Evolutionary conservation across 768 basidiomycete genomes (phyloP).

Genomic region (Lanmaoa rubissima): DNA sequence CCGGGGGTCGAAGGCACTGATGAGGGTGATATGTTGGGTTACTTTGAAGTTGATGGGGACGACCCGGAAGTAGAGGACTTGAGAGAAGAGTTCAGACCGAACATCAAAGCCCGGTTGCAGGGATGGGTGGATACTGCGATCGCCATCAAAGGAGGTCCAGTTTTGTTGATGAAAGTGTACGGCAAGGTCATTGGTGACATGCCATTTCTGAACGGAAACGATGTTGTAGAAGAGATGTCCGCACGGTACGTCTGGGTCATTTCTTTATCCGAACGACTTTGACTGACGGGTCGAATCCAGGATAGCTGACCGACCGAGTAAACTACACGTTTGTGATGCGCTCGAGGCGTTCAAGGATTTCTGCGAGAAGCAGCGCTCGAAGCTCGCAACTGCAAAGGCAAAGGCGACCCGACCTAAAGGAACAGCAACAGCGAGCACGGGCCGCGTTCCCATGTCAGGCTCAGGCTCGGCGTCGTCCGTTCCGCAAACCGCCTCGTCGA

Average conservation of each 20-base stretch:
- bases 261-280: background rate
- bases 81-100: constrained; percentile 58
- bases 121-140: constrained; percentile 50
- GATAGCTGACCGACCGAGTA: constrained; percentile 53
- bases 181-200: constrained; percentile 46
- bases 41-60: constrained; percentile 48
- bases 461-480: constrained; percentile 16
- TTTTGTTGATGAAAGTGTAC: constrained; percentile 42
- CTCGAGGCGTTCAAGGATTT: constrained; percentile 48
- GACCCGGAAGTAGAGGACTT: constrained; percentile 61
- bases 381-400: constrained; percentile 29
- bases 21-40: constrained; percentile 47
- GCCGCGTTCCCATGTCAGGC: background rate
- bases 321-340: constrained; percentile 49
- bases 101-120: constrained; percentile 53
- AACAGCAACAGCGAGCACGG: background rate
- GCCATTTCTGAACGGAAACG: constrained; percentile 53
- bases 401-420: constrained; percentile 12
- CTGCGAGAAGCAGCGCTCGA: constrained; percentile 45
- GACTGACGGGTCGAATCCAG: constrained; percentile 30
- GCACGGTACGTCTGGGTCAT: constrained; percentile 37
- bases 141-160: constrained; percentile 38
- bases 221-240: constrained; percentile 58
- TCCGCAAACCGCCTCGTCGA: background rate
- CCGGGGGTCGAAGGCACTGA: constrained; percentile 39